phyloP scores from a whole-genome alignment of 306 rosid species.

The Sechiopsis laciniata region DNA sequence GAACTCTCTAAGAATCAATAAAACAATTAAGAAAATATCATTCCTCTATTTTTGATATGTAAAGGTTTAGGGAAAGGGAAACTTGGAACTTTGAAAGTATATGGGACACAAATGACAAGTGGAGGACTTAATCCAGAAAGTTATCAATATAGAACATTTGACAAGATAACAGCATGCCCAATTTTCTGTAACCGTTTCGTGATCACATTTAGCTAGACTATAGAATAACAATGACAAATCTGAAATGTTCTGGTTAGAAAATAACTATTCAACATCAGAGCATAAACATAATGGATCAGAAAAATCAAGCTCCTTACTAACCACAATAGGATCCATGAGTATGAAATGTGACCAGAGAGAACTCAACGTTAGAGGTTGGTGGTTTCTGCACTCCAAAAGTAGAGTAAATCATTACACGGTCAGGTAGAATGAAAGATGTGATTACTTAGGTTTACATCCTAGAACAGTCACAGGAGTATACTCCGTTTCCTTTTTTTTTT shows the following conservation, averaged over 20 bases:
- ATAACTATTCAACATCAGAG: conserved; percentile 11
- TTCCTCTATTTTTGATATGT: too few species aligned
- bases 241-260: not conserved
- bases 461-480: not conserved
- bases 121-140: conserved; percentile 1
- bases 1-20: too few species aligned
- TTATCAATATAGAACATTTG: not conserved
- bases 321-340: conserved; percentile 95
- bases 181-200: not conserved
- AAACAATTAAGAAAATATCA: too few species aligned
- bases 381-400: conserved; percentile 58
- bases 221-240: not conserved
- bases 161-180: not conserved
- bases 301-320: conserved; percentile 30
- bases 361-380: conserved; percentile 48
- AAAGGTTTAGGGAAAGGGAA: not conserved
- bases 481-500: too few species aligned
- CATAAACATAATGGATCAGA: conserved; percentile 9
- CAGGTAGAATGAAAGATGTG: conserved; percentile 19
- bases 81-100: not conserved
- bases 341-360: conserved; percentile 63
- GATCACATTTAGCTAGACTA: not conserved
- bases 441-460: conserved; percentile 5
- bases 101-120: not conserved
- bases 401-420: conserved; percentile 10